A percentile compares a stretch with the other conserved stretches of the same genome.
Conservation (phyloP, 306 rosid species). For the Fragaria nilgerrensis region DNA sequence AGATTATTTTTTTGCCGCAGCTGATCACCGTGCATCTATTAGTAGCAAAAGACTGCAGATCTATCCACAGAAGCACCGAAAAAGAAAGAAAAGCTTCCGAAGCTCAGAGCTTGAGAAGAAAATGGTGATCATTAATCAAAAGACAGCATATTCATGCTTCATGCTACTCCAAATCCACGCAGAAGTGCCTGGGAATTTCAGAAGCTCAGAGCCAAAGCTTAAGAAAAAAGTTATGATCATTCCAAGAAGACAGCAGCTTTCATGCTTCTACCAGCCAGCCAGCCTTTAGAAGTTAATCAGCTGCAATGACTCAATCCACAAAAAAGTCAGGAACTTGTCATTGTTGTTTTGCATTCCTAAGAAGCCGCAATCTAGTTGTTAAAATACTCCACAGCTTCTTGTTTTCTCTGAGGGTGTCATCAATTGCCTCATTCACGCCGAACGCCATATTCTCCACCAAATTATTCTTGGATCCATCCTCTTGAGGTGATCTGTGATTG, state of each 20-base stretch:
- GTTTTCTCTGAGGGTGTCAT: background rate
- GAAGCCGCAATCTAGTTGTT: background rate
- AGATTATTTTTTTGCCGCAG: background rate
- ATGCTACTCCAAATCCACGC: background rate
- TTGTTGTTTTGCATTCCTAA: background rate
- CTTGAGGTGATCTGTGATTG: background rate
- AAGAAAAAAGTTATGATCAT: background rate
- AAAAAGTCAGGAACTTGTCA: constrained; percentile 2
- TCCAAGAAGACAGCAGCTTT: background rate
- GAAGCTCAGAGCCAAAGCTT: background rate
- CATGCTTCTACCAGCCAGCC: background rate
- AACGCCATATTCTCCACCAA: background rate
- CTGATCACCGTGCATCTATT: background rate
- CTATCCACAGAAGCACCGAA: background rate
- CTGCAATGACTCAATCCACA: background rate
- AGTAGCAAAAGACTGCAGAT: background rate
- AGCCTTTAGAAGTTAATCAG: background rate
- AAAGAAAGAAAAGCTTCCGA: background rate
- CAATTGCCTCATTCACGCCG: background rate
- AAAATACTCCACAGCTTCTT: constrained; percentile 5
- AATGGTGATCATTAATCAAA: background rate
- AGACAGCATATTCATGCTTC: background rate
- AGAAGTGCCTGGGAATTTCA: background rate
- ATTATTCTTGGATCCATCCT: background rate
- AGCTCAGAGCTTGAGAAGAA: background rate